A percentile compares a stretch with the other conserved stretches of the same genome.
phyloP scores from a whole-genome alignment of 345 rosid genomes.

The Mercurialis annua region DNA sequence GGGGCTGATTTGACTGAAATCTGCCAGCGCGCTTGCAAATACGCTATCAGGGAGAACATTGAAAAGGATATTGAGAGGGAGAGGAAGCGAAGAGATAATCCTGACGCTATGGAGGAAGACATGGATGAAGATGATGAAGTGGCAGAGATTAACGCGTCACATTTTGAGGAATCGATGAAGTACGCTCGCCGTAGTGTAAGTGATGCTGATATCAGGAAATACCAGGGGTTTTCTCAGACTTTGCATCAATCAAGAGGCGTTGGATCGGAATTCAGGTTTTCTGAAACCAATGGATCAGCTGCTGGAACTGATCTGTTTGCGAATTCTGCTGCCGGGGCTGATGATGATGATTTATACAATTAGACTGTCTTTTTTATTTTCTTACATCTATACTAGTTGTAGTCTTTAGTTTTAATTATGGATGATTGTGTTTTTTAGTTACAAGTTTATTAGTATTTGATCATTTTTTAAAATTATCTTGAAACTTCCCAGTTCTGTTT shows the following conservation, averaged over 20 bases:
- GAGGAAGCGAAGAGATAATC: constrained; percentile 72
- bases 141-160: constrained; percentile 78
- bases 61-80: constrained; percentile 95
- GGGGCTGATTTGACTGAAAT: constrained; percentile 98
- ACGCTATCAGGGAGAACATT: constrained; percentile 89
- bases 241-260: constrained; percentile 92
- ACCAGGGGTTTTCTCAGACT: constrained; percentile 94
- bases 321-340: constrained; percentile 58
- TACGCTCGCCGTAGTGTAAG: constrained; percentile 88
- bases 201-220: constrained; percentile 89
- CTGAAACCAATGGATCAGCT: constrained; percentile 42
- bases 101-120: constrained; percentile 97
- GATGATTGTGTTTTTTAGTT: too few relatives aligned
- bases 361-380: constrained; percentile 34
- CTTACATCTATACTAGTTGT: too few relatives aligned
- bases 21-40: constrained; percentile 91
- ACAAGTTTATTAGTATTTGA: too few relatives aligned
- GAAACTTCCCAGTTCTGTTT: too few relatives aligned
- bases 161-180: constrained; percentile 93
- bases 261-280: constrained; percentile 75
- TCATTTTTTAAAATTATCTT: too few relatives aligned
- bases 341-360: constrained; percentile 87
- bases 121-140: constrained; percentile 72
- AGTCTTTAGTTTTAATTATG: too few relatives aligned
- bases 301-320: constrained; percentile 67